These are phyloP conservation scores for Microstroma glucosiphilum DNA, from an alignment of 1,284 basidiomycete species.

Conservation along the genomic window DNA sequence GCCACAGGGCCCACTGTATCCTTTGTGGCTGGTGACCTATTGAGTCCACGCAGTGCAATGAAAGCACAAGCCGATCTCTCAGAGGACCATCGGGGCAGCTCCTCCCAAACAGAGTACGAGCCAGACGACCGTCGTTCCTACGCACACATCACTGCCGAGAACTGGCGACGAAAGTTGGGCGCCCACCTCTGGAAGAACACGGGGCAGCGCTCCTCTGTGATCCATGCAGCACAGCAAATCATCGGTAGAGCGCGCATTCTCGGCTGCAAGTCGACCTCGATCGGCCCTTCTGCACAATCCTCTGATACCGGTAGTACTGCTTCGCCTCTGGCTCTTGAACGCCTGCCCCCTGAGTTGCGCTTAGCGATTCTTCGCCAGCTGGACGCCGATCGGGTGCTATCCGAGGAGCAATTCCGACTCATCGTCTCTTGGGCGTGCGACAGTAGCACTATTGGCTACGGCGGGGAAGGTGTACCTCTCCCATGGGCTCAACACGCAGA, in stretches of 20 bases:
- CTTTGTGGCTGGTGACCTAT: no score
- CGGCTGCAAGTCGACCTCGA: background rate
- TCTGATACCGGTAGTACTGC: background rate
- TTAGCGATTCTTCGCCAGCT: background rate
- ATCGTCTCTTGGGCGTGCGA: conserved; percentile 5
- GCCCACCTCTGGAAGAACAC: conserved; percentile 1
- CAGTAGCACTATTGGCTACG: background rate
- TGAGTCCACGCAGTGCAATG: background rate
- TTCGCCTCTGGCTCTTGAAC: background rate
- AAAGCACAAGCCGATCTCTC: background rate
- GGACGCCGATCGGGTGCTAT: background rate
- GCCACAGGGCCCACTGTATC: background rate
- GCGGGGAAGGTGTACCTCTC: background rate
- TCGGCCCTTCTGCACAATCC: background rate
- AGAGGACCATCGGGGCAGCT: no score
- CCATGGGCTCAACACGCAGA: background rate
- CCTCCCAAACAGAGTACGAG: no score
- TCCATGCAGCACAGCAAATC: background rate
- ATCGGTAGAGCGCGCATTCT: background rate
- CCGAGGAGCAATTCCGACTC: conserved; percentile 1
- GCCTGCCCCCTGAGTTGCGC: background rate
- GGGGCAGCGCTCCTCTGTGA: background rate
- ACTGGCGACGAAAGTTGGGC: background rate
- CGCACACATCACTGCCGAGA: background rate
- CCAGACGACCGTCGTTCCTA: conserved; percentile 1